Conservation (phyloP, 306 rosid species). For the Rubus parviflorus region DNA sequence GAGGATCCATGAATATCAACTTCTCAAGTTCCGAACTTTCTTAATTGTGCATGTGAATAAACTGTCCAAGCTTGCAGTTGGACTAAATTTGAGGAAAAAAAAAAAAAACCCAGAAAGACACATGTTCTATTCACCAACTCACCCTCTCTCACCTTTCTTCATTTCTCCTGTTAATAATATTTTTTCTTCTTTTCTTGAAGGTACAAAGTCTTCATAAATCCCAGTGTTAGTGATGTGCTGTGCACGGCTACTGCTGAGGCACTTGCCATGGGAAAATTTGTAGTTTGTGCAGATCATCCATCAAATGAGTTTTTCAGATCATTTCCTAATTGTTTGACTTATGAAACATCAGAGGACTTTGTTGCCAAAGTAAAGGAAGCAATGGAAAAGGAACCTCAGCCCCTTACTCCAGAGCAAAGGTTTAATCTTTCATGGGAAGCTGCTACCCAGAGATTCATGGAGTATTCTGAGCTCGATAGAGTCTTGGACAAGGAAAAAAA, state of each 20-base stretch:
- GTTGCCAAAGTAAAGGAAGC: slow-evolving; percentile 90
- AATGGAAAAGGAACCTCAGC: slow-evolving; percentile 73
- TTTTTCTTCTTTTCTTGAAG: slow-evolving; percentile 45
- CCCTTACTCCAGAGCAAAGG: slow-evolving; percentile 87
- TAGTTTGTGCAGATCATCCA: slow-evolving; percentile 92
- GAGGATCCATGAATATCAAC: slow-evolving; percentile 15
- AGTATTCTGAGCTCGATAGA: slow-evolving; percentile 75
- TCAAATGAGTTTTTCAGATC: slow-evolving; percentile 90
- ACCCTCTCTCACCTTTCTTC: neutral
- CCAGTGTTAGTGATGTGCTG: slow-evolving; percentile 89
- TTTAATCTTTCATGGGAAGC: slow-evolving; percentile 97
- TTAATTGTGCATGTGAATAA: neutral
- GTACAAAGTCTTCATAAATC: slow-evolving; percentile 97
- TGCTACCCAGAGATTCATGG: slow-evolving; percentile 91
- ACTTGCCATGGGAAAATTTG: slow-evolving; percentile 98
- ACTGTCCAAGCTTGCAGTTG: neutral
- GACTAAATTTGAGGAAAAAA: neutral
- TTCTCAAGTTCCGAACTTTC: neutral
- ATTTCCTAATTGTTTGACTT: slow-evolving; percentile 89
- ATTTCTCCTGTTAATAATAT: slow-evolving; percentile 12
- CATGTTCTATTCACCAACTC: neutral
- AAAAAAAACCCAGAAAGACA: neutral
- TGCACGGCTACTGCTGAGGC: slow-evolving; percentile 99
- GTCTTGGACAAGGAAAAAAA: slow-evolving; percentile 45
- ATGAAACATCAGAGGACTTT: slow-evolving; percentile 82